These are phyloP conservation scores for Nakazawaea wyomingensis DNA, from an alignment of 805 yeast species.

Conservation along the genomic window DNA sequence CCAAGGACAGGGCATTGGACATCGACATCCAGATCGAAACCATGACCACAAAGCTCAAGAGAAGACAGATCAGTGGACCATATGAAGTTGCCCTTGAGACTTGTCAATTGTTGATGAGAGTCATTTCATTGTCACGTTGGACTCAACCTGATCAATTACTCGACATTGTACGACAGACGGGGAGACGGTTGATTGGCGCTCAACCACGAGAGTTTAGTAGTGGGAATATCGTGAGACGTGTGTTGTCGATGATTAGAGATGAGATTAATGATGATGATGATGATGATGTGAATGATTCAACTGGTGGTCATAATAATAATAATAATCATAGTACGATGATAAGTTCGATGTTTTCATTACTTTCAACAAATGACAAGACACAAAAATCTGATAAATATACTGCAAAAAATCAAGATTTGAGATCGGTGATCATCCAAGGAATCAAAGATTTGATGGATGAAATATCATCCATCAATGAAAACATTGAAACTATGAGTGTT, in stretches of 20 bases:
- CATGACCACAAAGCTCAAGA: slow-evolving; percentile 51
- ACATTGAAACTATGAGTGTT: slow-evolving; percentile 82
- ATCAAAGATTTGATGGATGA: slow-evolving; percentile 91
- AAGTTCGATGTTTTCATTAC: slow-evolving; percentile 80
- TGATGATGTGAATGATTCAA: too few relatives aligned
- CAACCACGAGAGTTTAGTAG: slow-evolving; percentile 86
- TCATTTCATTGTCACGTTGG: slow-evolving; percentile 89
- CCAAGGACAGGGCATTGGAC: slow-evolving; percentile 12
- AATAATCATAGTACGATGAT: slow-evolving; percentile 37
- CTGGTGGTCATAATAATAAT: slow-evolving; percentile 31
- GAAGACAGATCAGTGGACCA: slow-evolving; percentile 81
- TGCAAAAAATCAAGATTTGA: slow-evolving; percentile 53
- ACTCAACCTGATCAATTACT: slow-evolving; percentile 68
- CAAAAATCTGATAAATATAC: slow-evolving; percentile 11
- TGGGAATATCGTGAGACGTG: slow-evolving; percentile 89
- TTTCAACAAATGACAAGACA: slow-evolving; percentile 45
- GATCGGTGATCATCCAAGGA: slow-evolving; percentile 86
- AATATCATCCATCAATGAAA: slow-evolving; percentile 82
- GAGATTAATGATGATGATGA: slow-evolving; percentile 56
- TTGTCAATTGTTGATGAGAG: slow-evolving; percentile 80
- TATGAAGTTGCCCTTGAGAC: slow-evolving; percentile 81
- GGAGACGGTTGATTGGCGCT: slow-evolving; percentile 63
- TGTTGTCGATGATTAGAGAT: slow-evolving; percentile 80
- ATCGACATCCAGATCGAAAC: slow-evolving; percentile 24
- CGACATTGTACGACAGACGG: slow-evolving; percentile 65